These are phyloP conservation scores for Tulasnella calospora DNA, from an alignment of 768 basidiomycete genomes.

Conservation along the genomic window DNA sequence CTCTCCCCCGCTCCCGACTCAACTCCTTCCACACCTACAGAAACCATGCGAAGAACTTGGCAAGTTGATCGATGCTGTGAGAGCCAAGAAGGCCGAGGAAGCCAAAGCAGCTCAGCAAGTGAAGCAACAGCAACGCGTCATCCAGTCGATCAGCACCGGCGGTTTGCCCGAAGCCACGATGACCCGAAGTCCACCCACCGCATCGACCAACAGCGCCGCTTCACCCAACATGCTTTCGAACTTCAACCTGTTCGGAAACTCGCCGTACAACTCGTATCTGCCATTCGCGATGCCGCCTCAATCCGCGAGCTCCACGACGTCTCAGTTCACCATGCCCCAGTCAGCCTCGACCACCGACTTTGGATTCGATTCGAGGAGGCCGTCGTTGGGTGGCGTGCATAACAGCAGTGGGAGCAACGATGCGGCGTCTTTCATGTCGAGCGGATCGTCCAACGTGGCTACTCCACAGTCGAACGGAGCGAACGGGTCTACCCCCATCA, in stretches of 20 bases:
- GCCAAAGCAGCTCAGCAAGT: constrained; percentile 2
- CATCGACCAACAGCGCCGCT: neutral
- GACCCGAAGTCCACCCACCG: neutral
- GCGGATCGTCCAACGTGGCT: neutral
- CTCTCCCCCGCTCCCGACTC: neutral
- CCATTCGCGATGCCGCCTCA: neutral
- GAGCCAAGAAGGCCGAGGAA: constrained; percentile 8
- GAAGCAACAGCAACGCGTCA: neutral
- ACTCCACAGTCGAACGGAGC: neutral
- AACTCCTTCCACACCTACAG: neutral
- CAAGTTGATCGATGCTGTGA: neutral
- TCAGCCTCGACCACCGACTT: neutral
- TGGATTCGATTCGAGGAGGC: constrained; percentile 1
- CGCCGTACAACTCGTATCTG: constrained; percentile 3
- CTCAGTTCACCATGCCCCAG: constrained; percentile 8
- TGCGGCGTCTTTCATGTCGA: neutral
- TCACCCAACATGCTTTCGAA: neutral
- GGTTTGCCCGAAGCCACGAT: neutral
- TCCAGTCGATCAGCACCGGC: neutral
- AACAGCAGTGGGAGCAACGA: constrained; percentile 5
- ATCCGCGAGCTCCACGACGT: neutral
- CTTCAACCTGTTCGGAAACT: neutral
- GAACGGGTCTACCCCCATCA: neutral
- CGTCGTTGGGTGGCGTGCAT: neutral
- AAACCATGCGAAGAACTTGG: neutral